Conservation (phyloP, 2,329 filamentous ascomycete genomes). For the Trichoderma atrobrunneum region DNA sequence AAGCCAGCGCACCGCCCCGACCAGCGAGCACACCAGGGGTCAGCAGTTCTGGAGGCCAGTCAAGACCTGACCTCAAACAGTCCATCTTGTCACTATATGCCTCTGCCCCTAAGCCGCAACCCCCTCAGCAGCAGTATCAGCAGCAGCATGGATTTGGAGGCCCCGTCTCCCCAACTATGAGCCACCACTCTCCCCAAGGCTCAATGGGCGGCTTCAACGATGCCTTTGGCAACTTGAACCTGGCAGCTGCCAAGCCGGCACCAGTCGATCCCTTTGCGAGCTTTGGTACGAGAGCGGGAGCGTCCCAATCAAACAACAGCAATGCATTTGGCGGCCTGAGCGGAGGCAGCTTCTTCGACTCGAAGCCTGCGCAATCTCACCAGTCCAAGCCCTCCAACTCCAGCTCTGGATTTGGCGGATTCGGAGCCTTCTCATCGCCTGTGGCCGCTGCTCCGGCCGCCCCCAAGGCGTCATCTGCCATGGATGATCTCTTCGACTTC, state of each 20-base stretch:
- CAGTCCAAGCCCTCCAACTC: slow-evolving; percentile 54
- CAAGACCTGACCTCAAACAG: slow-evolving; percentile 90
- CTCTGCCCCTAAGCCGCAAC: slow-evolving; percentile 73
- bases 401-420: slow-evolving; percentile 63
- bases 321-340: slow-evolving; percentile 53
- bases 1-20: slow-evolving; percentile 67
- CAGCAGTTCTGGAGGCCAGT: slow-evolving; percentile 59
- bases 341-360: slow-evolving; percentile 82
- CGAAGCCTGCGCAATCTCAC: slow-evolving; percentile 61
- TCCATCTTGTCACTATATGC: slow-evolving; percentile 96
- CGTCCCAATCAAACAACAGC: slow-evolving; percentile 32
- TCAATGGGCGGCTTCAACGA: slow-evolving; percentile 68
- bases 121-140: slow-evolving; percentile 43
- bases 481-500: slow-evolving; percentile 82
- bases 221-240: slow-evolving; percentile 59
- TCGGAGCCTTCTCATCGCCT: slow-evolving; percentile 58
- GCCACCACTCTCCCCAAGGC: slow-evolving; percentile 50
- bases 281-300: slow-evolving; percentile 40
- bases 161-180: slow-evolving; percentile 55
- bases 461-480: slow-evolving; percentile 50
- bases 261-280: slow-evolving; percentile 59
- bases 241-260: slow-evolving; percentile 45
- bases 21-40: slow-evolving; percentile 78
- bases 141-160: slow-evolving; percentile 63
- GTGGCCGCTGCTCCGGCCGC: slow-evolving; percentile 35